Conservation (phyloP, 2,329 filamentous ascomycete genomes). For the Fusarium sp. region DNA sequence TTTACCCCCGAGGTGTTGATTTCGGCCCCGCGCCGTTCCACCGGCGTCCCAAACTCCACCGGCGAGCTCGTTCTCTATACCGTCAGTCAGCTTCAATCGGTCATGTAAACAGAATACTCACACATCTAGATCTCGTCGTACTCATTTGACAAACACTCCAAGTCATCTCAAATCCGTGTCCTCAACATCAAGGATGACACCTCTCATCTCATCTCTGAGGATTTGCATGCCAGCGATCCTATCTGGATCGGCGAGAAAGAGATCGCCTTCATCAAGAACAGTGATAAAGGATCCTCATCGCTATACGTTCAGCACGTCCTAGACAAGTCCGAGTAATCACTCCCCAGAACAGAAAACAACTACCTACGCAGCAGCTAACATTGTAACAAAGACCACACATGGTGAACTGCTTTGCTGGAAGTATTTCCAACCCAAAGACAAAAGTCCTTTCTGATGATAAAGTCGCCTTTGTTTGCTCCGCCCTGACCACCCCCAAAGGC, state of each 20-base stretch:
- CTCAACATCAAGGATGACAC: conserved; percentile 77
- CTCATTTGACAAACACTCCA: conserved; percentile 81
- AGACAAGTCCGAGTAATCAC: conserved; percentile 56
- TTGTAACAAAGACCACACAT: conserved; percentile 52
- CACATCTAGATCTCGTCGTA: conserved; percentile 73
- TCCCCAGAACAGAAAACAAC: neutral
- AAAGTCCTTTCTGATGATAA: conserved; percentile 64
- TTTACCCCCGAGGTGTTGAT: conserved; percentile 84
- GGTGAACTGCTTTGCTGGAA: conserved; percentile 64
- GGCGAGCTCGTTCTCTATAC: conserved; percentile 76
- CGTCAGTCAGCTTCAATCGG: conserved; percentile 53
- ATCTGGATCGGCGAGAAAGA: conserved; percentile 80
- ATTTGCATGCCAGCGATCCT: conserved; percentile 75
- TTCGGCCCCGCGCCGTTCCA: conserved; percentile 78
- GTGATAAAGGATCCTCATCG: conserved; percentile 62
- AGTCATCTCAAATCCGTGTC: conserved; percentile 76
- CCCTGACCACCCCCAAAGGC: conserved; percentile 76
- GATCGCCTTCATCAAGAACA: conserved; percentile 66
- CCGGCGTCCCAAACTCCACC: conserved; percentile 76
- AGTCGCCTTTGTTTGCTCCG: conserved; percentile 70
- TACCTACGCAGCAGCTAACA: conserved; percentile 10
- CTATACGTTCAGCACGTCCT: conserved; percentile 58
- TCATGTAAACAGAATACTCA: conserved; percentile 1
- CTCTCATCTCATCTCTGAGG: conserved; percentile 74
- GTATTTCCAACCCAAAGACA: conserved; percentile 70